These are phyloP conservation scores for Coemansia guatemalensis DNA, from an alignment of 192 early-diverging fungal genomes.

Conservation along the genomic window DNA sequence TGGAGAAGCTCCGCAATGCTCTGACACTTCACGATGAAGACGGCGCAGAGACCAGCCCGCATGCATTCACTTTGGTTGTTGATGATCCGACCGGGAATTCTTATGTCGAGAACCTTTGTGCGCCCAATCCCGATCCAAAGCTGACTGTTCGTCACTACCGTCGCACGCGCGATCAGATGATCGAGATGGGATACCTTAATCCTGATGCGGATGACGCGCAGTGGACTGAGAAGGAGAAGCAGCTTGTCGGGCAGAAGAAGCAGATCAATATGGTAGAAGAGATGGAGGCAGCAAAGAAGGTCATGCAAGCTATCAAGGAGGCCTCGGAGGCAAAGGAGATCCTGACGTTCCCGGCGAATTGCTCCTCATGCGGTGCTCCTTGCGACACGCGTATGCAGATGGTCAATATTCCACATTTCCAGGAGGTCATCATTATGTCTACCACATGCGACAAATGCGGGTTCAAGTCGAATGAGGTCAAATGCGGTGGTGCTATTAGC, in stretches of 20 bases:
- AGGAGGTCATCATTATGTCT: slow-evolving; percentile 94
- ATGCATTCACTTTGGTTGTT: slow-evolving; percentile 72
- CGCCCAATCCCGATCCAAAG: slow-evolving; percentile 75
- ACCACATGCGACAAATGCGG: slow-evolving; percentile 89
- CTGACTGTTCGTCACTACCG: slow-evolving; percentile 64
- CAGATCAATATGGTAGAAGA: slow-evolving; percentile 41
- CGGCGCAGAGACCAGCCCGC: slow-evolving; percentile 1
- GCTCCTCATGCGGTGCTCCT: slow-evolving; percentile 75
- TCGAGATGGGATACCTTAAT: slow-evolving; percentile 67
- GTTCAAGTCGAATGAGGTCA: slow-evolving; percentile 96
- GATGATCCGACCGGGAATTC: slow-evolving; percentile 93
- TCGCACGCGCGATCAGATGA: slow-evolving; percentile 77
- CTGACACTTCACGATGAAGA: slow-evolving; percentile 52
- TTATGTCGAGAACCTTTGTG: slow-evolving; percentile 84
- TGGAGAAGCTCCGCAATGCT: slow-evolving; percentile 63
- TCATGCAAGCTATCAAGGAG: slow-evolving; percentile 48
- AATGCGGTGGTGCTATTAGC: slow-evolving; percentile 87
- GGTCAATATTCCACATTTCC: slow-evolving; percentile 92
- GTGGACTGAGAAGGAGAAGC: slow-evolving; percentile 23
- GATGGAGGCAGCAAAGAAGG: slow-evolving; percentile 35
- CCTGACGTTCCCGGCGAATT: slow-evolving; percentile 79
- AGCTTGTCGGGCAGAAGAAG: slow-evolving; percentile 13
- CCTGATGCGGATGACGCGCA: slow-evolving; percentile 57
- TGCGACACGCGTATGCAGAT: slow-evolving; percentile 89
- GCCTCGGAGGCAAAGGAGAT: slow-evolving; percentile 71